These are phyloP conservation scores for Mycena sanguinolenta DNA, from an alignment of 768 basidiomycete genomes.

Conservation along the genomic window DNA sequence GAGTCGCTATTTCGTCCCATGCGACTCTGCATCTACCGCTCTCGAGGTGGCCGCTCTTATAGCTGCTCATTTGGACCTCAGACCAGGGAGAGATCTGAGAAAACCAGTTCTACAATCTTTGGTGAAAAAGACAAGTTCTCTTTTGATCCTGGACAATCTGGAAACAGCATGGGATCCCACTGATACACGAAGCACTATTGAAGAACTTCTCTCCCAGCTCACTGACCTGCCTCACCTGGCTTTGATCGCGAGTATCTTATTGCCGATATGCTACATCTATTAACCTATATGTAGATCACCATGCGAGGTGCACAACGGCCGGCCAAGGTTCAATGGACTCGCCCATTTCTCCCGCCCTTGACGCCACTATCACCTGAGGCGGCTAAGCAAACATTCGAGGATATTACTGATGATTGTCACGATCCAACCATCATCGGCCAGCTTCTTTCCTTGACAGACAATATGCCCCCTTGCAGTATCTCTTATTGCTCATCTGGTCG, in stretches of 20 bases:
- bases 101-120: background rate
- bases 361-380: background rate
- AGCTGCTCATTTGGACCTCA: background rate
- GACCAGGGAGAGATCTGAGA: background rate
- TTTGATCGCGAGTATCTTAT: background rate
- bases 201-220: background rate
- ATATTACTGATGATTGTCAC: background rate
- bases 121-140: background rate
- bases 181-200: background rate
- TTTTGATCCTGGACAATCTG: constrained; percentile 1
- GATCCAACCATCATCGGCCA: background rate
- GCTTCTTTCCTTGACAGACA: background rate
- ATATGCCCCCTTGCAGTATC: background rate
- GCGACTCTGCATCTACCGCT: background rate
- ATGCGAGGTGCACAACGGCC: constrained; percentile 1
- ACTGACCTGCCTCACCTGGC: background rate
- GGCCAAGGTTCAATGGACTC: constrained; percentile 3
- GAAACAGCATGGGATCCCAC: background rate
- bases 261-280: background rate
- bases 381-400: background rate
- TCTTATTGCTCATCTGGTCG: constrained; percentile 4
- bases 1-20: background rate
- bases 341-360: background rate
- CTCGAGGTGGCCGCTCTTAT: background rate
- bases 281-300: background rate